Conservation (phyloP, 345 rosid genomes). For the Salix dunnii region DNA sequence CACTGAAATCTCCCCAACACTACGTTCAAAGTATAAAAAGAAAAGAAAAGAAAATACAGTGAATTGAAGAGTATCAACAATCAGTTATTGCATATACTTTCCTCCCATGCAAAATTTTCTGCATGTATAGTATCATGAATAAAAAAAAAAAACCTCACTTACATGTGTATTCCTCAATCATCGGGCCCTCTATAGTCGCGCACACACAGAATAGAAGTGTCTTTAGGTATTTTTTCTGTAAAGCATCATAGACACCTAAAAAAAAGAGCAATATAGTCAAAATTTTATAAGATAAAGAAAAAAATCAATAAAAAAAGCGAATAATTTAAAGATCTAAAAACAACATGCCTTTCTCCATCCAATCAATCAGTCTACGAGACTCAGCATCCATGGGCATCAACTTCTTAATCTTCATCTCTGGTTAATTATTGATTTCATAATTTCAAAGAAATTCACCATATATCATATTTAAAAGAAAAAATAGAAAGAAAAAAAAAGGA, state of each 20-base stretch:
- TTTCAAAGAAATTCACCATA: conserved; percentile 1
- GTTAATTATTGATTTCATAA: conserved; percentile 1
- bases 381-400: conserved; percentile 94
- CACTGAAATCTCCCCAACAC: background rate
- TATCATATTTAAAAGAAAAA: background rate
- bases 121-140: background rate
- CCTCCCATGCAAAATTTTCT: background rate
- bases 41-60: background rate
- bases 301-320: background rate
- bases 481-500: background rate
- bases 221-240: conserved; percentile 83
- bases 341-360: conserved; percentile 96
- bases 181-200: conserved; percentile 69
- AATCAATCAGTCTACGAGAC: conserved; percentile 90
- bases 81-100: background rate
- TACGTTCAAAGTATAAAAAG: background rate
- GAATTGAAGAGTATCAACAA: background rate
- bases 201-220: conserved; percentile 86
- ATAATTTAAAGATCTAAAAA: background rate
- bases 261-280: background rate
- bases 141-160: conserved; percentile 15
- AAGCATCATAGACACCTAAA: conserved; percentile 87
- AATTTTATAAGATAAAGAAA: background rate
- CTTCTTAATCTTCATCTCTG: conserved; percentile 97
- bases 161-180: conserved; percentile 92